Base-by-base conservation (phyloP, 163 green algal genomes). In the Scenedesmus sp. region DNA sequence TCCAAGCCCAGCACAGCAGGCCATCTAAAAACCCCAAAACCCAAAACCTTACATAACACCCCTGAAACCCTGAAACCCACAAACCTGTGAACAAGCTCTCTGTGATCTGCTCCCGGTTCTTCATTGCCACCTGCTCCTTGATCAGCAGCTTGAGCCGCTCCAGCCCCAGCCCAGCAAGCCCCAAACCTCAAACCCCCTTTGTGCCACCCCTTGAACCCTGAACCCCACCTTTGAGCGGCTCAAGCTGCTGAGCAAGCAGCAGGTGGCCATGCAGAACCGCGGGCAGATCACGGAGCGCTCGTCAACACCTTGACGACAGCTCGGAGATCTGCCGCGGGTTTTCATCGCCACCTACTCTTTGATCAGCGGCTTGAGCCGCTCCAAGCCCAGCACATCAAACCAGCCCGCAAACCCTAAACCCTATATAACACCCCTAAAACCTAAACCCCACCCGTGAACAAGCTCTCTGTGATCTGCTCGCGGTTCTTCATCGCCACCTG, bases 1-100 rank as follows among this genome's bases (percentile, higher is more conserved):
- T 92, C 88, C 66, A 92, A 56, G 3, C 88, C 88, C 60, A 92
- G 26, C n/a, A 34, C 67, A 82, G 34, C 34, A 34, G 73, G 73
- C 16, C 73, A 82, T 46, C 34, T 46, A 46, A 46, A 46, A 46
- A 46, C 34, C 34, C 34, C 34, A 46, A 46, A 46, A 46, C 34
- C 34, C 34, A 46, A 46, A 46, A 46, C 34, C 34, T 46, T 46
- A 46, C 34, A 46, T 46, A 46, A 46, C 34, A 46, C 34, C 34
- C 34, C 34, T 46, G 34, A 46, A 46, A 46, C 34, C 34, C 34
- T 92, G 60, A 88, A n/a, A 15, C 95, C 90, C 95, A 96, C 57
- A 97, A 93, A 26, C 97, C 97, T 23, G 97, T 99, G 8, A 96
- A 66, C 56, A 99, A 88, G 34, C 95, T 84, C 91, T 98, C 96